Base-by-base conservation (phyloP, 495 filamentous ascomycete species). In the Hypoxylon subgilvum region DNA sequence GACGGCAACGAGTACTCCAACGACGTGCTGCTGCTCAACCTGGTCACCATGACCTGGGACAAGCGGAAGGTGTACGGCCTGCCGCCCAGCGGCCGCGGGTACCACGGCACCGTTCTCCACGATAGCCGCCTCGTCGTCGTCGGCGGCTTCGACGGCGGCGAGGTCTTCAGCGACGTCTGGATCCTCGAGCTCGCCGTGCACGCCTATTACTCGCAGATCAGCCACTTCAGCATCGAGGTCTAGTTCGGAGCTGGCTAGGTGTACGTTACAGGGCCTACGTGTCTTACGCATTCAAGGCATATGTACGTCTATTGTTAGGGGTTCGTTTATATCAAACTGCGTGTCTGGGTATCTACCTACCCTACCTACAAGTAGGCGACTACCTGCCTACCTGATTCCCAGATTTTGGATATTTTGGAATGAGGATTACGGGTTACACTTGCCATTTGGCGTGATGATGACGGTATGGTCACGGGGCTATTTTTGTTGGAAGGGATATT, bases 21-120 rank as follows among this genome's bases (percentile, higher is more conserved):
- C 61, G 84, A 87, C 47, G 82, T 87, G 42, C 71, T 87, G 52
- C 70, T 86, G 38, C 72, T 87, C 30, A 87, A 87, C 66, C 71
- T 87, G 25, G 84, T 87, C 30, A 87, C 84, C 23, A 87, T 87
- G 84, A 75, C 80, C 22, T 87, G 84, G 84, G 84, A 87, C 54
- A 77, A 72, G 66, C 73, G 84, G 40, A 79, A 72, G 41, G 81
- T 86, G 16, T 87, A 87, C 66, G 84, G 84, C n/a, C 67, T 79
- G 36, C 78, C 82, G 5, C 85, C 84, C 1, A 83, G 73, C 69
- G 81, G 82, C 8, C 66, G 84, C 23, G 84, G 84, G 0, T 87
- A 87, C 63, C 84, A 87, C 68, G 83, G 82, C 38, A 76, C 84
- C 1, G 78, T 87, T 23, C 72, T 86, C 13, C 78, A 86, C 60